Percentiles rank a stretch among this genome's conserved stretches.
Conservation (phyloP, 148 eudicot genomes). For the Vaccinium vitisidaea region DNA sequence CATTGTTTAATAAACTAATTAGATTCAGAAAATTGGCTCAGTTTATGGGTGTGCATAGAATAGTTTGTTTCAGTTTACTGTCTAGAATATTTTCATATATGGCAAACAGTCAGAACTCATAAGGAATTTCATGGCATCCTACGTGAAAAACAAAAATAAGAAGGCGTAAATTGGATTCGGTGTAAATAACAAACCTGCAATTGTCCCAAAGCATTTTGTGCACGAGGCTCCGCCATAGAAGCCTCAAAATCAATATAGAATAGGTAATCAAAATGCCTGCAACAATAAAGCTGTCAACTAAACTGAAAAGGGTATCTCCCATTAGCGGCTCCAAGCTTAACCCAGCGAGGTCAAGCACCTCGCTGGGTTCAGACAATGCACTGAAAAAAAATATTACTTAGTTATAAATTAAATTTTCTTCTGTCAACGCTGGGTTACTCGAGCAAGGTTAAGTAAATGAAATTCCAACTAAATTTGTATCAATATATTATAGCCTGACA, state of each 20-base stretch:
- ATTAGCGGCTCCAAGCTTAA: too few relatives aligned
- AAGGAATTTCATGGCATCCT: not conserved
- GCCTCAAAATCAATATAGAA: slow-evolving; percentile 92
- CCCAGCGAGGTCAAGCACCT: too few relatives aligned
- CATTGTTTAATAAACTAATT: not conserved
- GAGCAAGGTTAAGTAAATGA: too few relatives aligned
- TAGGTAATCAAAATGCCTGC: slow-evolving; percentile 76
- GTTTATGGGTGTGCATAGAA: not conserved
- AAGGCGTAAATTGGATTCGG: not conserved
- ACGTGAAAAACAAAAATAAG: not conserved
- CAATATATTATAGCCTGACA: too few relatives aligned
- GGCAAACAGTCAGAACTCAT: not conserved
- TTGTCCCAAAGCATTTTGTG: slow-evolving; percentile 86
- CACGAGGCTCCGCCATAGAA: slow-evolving; percentile 95
- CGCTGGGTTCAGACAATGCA: too few relatives aligned
- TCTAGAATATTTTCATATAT: not conserved
- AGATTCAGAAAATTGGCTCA: not conserved
- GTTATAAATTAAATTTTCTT: too few relatives aligned
- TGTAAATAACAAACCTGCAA: slow-evolving; percentile 60
- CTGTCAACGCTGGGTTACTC: too few relatives aligned
- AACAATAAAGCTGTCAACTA: slow-evolving; percentile 20
- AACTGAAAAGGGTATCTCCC: not conserved
- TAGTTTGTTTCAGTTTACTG: not conserved
- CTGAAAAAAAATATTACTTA: too few relatives aligned
- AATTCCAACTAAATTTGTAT: too few relatives aligned